Evolutionary conservation across 805 yeast genomes (phyloP).

Genomic region (Ascoidea asiatica): DNA sequence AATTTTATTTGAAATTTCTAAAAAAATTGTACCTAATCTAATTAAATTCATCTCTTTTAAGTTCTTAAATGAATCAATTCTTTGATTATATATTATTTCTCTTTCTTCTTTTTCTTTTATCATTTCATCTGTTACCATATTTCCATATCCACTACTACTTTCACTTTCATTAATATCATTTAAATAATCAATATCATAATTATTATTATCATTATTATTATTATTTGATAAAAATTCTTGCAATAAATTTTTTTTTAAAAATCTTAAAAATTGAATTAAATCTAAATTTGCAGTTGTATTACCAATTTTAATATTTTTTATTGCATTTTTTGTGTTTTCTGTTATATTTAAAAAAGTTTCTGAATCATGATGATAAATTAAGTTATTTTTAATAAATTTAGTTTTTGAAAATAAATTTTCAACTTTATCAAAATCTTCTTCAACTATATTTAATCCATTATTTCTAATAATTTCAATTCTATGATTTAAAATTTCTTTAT

Average conservation of each 20-base stretch:
- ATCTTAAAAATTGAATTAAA: constrained; percentile 30
- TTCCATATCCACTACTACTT: constrained; percentile 10
- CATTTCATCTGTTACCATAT: constrained; percentile 10
- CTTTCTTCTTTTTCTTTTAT: constrained; percentile 1
- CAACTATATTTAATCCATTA: constrained; percentile 38
- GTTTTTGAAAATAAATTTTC: constrained; percentile 32
- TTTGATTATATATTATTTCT: not conserved
- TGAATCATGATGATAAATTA: constrained; percentile 47
- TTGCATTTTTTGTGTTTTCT: constrained; percentile 49
- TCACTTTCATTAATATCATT: constrained; percentile 9
- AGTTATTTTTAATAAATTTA: constrained; percentile 22
- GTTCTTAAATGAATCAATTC: constrained; percentile 15
- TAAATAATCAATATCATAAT: constrained; percentile 10
- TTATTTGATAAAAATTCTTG: constrained; percentile 15
- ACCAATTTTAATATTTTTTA: constrained; percentile 47
- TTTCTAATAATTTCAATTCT: constrained; percentile 42
- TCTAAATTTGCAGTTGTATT: constrained; percentile 36
- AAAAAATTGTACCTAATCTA: constrained; percentile 37
- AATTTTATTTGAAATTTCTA: constrained; percentile 31
- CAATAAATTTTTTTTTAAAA: constrained; percentile 24
- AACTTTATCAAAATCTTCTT: constrained; percentile 28
- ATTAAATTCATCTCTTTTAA: constrained; percentile 47
- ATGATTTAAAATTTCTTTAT: constrained; percentile 19
- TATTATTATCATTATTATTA: constrained; percentile 10
- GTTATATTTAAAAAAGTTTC: constrained; percentile 47